Evolutionary conservation across 208 protist genomes (phyloP), one percentile per base, ranked within the genome.

Genomic region (Leishmania mexicana): DNA sequence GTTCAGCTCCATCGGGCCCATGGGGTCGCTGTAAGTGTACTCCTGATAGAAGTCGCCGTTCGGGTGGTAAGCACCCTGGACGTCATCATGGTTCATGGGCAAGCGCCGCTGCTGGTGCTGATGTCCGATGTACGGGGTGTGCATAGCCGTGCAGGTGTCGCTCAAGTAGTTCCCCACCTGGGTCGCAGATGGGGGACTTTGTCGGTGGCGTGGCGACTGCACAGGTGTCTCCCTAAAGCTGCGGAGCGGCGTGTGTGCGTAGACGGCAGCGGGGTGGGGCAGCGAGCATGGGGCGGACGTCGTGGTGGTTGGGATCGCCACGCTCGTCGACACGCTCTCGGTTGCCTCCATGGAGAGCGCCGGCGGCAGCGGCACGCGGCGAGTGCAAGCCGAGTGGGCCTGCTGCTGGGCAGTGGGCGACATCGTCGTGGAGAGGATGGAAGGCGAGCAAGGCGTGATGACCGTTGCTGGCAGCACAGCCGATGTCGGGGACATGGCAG

Each of bases 201-300:
- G 42, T 24, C 68, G 19, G 13, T 40, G 75, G 72, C 13, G n/a
- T 54, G 7, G 67, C n/a, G 7, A n/a, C 58, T 31, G 81, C 40
- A 38, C 42, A 1, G 35, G 10, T 1, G 71, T 38, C 7, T 62
- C 53, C 28, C 21, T 54, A 70, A 77, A 28, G 81, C 35, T 42
- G 45, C 57, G 28, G 35, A 35, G 57, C 24, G 67, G 42, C 1
- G 67, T 42, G 8, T 51, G 51, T 4, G 31, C 35, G n/a, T 17
- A 19, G 2, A 49, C 38, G 24, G 3, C 47, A 28, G 68, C 38
- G 53, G 70, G 19, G 64, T 53, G 35, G 8, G 60, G 68, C 0
- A 71, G 53, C 19, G 81, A 81, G 10, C 45, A 78, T 1, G 81
- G 76, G 5, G 76, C 70, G 3, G 76, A 68, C 45, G 60, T 78